These are phyloP conservation scores for Cyanidiococcus yangmingshanensis DNA, from an alignment of 23 red algal species.

Conservation along the genomic window DNA sequence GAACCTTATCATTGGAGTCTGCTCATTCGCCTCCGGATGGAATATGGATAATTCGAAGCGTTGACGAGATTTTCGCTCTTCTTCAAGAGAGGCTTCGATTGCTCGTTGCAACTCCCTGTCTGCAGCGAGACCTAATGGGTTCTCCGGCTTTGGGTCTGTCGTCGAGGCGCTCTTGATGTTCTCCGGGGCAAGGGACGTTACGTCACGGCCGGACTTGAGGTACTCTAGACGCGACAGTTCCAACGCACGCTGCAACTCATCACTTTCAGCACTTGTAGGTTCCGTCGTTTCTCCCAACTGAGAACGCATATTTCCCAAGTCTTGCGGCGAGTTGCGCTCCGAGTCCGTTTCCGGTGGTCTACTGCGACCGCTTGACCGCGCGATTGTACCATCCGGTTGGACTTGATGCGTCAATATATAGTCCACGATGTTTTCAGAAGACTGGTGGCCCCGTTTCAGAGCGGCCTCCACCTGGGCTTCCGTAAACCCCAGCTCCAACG, in stretches of 20 bases:
- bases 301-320: not conserved
- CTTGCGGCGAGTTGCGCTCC: not conserved
- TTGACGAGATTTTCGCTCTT: not conserved
- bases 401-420: not conserved
- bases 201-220: not conserved
- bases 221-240: constrained; percentile 1
- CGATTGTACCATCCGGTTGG: not conserved
- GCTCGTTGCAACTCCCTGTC: constrained; percentile 3
- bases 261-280: not conserved
- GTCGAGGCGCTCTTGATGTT: not conserved
- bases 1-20: not conserved
- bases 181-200: not conserved
- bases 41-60: not conserved
- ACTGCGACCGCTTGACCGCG: too few species aligned
- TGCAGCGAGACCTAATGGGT: not conserved
- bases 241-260: not conserved
- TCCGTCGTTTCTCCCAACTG: not conserved
- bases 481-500: not conserved
- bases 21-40: not conserved
- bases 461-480: constrained; percentile 1
- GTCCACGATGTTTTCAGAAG: not conserved
- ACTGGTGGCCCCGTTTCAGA: not conserved
- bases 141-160: not conserved
- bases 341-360: not conserved
- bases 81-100: constrained; percentile 7